phyloP scores from a whole-genome alignment of 768 basidiomycete genomes.

The Pleurotus pulmonarius region DNA sequence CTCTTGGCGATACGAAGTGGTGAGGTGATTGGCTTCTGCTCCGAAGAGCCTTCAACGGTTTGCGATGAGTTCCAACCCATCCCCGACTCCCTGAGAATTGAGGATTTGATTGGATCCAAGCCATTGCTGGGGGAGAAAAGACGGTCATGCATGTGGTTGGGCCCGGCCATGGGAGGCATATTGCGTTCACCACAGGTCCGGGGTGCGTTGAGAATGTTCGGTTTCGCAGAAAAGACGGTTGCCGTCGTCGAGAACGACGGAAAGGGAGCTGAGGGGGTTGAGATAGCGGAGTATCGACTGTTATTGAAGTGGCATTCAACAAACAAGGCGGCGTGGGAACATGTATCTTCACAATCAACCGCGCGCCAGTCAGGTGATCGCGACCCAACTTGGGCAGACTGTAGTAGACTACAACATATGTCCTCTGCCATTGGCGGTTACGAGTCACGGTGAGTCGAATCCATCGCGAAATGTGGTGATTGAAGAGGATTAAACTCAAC shows the following conservation, averaged over 20 bases:
- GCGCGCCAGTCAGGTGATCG: conserved; percentile 41
- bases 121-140: conserved; percentile 2
- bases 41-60: conserved; percentile 26
- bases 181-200: conserved; percentile 29
- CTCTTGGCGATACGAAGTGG: conserved; percentile 77
- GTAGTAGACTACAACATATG: too few species aligned
- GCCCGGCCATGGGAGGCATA: conserved; percentile 6
- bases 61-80: conserved; percentile 59
- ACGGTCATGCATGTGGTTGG: conserved; percentile 6
- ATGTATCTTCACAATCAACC: conserved; percentile 9
- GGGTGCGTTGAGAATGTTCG: conserved; percentile 48
- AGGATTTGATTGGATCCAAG: conserved; percentile 55
- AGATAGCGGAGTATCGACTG: neutral
- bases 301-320: conserved; percentile 27
- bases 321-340: conserved; percentile 38
- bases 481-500: neutral
- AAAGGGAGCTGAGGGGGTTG: conserved; percentile 13
- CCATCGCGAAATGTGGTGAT: neutral
- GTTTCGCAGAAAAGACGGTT: conserved; percentile 49
- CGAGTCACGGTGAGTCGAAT: too few species aligned
- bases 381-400: conserved; percentile 10
- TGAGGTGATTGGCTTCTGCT: conserved; percentile 42
- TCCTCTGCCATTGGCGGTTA: too few species aligned
- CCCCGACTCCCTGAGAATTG: conserved; percentile 59
- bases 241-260: conserved; percentile 20